A percentile compares a stretch with the other conserved stretches of the same genome.
Evolutionary conservation across 148 eudicot species (phyloP).

Genomic region (Talinum fruticosum): DNA sequence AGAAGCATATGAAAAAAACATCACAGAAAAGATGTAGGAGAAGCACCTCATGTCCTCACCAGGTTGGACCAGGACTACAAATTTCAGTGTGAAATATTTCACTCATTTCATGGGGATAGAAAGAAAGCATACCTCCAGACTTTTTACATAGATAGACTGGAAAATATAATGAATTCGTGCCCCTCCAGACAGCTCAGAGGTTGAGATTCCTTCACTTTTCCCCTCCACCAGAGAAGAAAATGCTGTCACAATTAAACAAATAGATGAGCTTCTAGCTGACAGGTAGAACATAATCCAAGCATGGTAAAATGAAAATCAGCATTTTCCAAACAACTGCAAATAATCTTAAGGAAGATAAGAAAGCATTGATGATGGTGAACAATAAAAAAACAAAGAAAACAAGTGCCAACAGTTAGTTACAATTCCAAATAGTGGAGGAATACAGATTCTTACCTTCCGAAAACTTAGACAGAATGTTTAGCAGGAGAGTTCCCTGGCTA

Average conservation of each 20-base stretch:
- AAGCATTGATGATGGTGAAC: background rate
- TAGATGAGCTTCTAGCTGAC: background rate
- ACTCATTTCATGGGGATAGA: background rate
- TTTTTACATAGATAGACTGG: constrained; percentile 83
- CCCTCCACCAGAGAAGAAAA: constrained; percentile 94
- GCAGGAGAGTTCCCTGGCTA: constrained; percentile 83
- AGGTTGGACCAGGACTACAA: background rate
- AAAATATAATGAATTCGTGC: constrained; percentile 92
- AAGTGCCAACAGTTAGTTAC: background rate
- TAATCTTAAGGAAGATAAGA: background rate
- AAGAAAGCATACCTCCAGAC: constrained; percentile 67
- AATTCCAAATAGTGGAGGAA: background rate
- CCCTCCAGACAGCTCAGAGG: constrained; percentile 92
- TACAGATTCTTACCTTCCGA: constrained; percentile 55
- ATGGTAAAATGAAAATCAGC: background rate
- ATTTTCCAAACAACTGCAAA: constrained; percentile 2
- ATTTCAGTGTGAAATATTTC: background rate
- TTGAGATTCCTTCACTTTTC: constrained; percentile 89
- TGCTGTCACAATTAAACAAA: constrained; percentile 50
- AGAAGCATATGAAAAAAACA: background rate
- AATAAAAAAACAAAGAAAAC: background rate
- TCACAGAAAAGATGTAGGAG: background rate
- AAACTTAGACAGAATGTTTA: constrained; percentile 82
- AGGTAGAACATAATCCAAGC: background rate
- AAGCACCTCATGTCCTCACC: background rate